A percentile compares a stretch with the other conserved stretches of the same genome.
Evolutionary conservation across 2,329 filamentous ascomycete genomes (phyloP).

Genomic region (Coniochaeta pulveracea): DNA sequence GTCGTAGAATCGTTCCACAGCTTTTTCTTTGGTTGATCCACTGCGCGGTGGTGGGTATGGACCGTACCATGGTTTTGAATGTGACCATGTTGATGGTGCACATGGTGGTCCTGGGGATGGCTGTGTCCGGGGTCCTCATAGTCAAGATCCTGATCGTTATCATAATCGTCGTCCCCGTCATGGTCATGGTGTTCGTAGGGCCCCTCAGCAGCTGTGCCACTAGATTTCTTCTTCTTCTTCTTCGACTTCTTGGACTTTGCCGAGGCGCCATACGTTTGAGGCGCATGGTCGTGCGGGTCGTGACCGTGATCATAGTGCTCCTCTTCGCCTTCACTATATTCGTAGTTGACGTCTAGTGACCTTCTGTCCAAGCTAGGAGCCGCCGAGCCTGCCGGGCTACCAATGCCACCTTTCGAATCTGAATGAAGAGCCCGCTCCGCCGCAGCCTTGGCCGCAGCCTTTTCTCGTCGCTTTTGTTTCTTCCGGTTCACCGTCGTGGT

Average conservation of each 20-base stretch:
- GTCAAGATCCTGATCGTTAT: neutral
- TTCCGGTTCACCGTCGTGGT: slow-evolving; percentile 66
- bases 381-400: slow-evolving; percentile 20
- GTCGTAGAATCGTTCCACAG: slow-evolving; percentile 96
- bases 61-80: no score
- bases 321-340: slow-evolving; percentile 45
- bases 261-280: slow-evolving; percentile 13
- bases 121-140: no score
- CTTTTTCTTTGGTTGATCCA: slow-evolving; percentile 53
- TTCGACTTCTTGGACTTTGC: slow-evolving; percentile 48
- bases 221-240: slow-evolving; percentile 57
- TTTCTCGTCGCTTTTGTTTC: slow-evolving; percentile 88
- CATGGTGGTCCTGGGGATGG: no score
- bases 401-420: slow-evolving; percentile 28
- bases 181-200: slow-evolving; percentile 6
- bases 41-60: slow-evolving; percentile 14
- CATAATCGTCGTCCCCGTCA: slow-evolving; percentile 19
- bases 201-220: slow-evolving; percentile 9
- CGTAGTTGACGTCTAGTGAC: slow-evolving; percentile 40
- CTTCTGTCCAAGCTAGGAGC: slow-evolving; percentile 12
- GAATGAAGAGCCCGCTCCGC: slow-evolving; percentile 27
- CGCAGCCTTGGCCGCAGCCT: slow-evolving; percentile 62
- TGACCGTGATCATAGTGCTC: slow-evolving; percentile 27
- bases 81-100: slow-evolving; percentile 10
- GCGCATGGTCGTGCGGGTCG: slow-evolving; percentile 22